Conservation (phyloP, 345 rosid genomes). For the Combretum micranthum region DNA sequence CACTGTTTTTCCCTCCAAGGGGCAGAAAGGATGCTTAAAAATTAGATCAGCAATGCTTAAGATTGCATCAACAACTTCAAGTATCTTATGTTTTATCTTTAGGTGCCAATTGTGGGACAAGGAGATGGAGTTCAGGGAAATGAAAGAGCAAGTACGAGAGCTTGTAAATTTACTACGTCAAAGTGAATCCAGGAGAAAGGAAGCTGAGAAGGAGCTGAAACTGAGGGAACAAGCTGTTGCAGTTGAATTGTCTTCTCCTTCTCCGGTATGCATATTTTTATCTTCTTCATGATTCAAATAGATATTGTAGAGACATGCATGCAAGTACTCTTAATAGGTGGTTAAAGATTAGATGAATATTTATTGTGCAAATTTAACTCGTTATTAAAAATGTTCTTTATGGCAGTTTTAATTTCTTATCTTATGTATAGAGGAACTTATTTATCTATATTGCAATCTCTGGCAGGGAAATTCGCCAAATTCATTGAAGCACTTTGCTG, state of each 20-base stretch:
- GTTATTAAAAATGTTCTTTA: no score
- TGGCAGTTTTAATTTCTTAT: no score
- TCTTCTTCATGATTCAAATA: no score
- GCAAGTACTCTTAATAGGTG: no score
- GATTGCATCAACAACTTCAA: conserved; percentile 3
- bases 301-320: no score
- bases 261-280: conserved; percentile 30
- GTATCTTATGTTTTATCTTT: conserved; percentile 10
- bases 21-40: no score
- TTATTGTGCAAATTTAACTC: no score
- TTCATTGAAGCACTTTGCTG: conserved; percentile 53
- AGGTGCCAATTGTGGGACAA: conserved; percentile 96
- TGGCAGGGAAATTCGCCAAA: conserved; percentile 54
- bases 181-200: conserved; percentile 74
- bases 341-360: no score
- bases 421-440: no score
- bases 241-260: conserved; percentile 52
- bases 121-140: conserved; percentile 81
- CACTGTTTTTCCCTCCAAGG: no score
- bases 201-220: conserved; percentile 78
- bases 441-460: conserved; percentile 9
- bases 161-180: conserved; percentile 64
- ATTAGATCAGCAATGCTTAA: no score
- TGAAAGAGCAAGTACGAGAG: conserved; percentile 91
- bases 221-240: conserved; percentile 69